Evolutionary conservation across 768 basidiomycete genomes (phyloP).

Genomic region (Rhizopogon rudus): DNA sequence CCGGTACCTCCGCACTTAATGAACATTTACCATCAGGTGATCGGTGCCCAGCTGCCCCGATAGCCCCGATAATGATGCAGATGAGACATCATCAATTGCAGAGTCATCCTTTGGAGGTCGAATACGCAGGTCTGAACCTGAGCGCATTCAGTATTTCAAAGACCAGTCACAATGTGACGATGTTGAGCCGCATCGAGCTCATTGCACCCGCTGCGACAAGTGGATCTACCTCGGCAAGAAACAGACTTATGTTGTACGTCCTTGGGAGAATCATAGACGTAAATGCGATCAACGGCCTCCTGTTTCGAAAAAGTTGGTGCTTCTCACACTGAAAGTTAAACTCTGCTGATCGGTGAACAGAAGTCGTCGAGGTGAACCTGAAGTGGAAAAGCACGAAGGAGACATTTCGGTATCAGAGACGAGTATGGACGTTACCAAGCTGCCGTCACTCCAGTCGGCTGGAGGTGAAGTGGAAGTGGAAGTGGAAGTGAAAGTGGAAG

Average conservation of each 20-base stretch:
- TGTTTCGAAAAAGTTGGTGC: constrained; percentile 23
- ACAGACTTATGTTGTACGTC: constrained; percentile 51
- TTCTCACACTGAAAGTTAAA: background rate
- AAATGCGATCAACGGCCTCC: constrained; percentile 42
- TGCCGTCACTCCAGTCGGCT: constrained; percentile 9
- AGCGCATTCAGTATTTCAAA: constrained; percentile 60
- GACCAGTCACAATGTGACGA: constrained; percentile 55
- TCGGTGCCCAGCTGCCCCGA: constrained; percentile 1
- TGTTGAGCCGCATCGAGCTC: constrained; percentile 53
- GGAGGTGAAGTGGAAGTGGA: background rate
- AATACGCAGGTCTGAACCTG: constrained; percentile 54
- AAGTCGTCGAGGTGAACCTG: background rate
- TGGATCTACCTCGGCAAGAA: constrained; percentile 52
- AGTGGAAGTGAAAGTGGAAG: background rate
- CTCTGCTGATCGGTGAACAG: background rate
- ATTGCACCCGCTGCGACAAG: constrained; percentile 54
- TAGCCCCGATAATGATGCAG: constrained; percentile 22
- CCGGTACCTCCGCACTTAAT: background rate
- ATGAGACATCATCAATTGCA: constrained; percentile 46
- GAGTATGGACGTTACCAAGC: background rate
- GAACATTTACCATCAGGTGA: background rate
- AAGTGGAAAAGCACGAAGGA: background rate
- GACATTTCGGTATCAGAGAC: background rate
- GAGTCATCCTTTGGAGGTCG: constrained; percentile 43
- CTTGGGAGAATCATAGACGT: constrained; percentile 57